Conservation (phyloP, 2,329 filamentous ascomycete species). For the Laburnicola sp. region DNA sequence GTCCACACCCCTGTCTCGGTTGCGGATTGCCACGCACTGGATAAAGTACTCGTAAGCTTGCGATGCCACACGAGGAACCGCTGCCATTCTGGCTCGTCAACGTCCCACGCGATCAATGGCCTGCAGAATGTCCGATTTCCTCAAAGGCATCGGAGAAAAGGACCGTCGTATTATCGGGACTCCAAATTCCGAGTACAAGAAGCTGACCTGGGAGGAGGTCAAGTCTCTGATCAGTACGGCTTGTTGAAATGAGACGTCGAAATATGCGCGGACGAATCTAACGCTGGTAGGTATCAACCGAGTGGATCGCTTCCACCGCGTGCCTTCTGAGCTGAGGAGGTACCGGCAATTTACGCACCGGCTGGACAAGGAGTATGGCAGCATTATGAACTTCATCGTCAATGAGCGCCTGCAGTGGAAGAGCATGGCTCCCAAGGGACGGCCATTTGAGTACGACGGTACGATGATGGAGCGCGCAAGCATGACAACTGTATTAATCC, state of each 20-base stretch:
- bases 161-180: conserved; percentile 71
- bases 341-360: conserved; percentile 72
- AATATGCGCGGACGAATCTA: conserved; percentile 9
- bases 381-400: conserved; percentile 76
- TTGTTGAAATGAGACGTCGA: not conserved
- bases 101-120: conserved; percentile 64
- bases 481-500: conserved; percentile 6
- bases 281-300: conserved; percentile 59
- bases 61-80: conserved; percentile 33
- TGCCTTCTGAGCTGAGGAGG: conserved; percentile 74
- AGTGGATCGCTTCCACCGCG: conserved; percentile 74
- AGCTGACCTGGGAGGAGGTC: conserved; percentile 71
- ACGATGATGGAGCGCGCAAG: conserved; percentile 9
- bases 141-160: conserved; percentile 66
- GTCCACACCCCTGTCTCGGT: not conserved
- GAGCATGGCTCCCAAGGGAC: conserved; percentile 46
- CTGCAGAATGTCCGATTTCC: conserved; percentile 68
- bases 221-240: conserved; percentile 55
- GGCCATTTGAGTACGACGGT: conserved; percentile 51
- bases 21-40: not conserved
- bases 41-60: not conserved
- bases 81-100: conserved; percentile 84
- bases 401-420: conserved; percentile 71
- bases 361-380: conserved; percentile 70
- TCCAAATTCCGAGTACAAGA: conserved; percentile 66